phyloP scores from a whole-genome alignment of 2,329 filamentous ascomycete genomes.

The Cyphellophora attinorum region DNA sequence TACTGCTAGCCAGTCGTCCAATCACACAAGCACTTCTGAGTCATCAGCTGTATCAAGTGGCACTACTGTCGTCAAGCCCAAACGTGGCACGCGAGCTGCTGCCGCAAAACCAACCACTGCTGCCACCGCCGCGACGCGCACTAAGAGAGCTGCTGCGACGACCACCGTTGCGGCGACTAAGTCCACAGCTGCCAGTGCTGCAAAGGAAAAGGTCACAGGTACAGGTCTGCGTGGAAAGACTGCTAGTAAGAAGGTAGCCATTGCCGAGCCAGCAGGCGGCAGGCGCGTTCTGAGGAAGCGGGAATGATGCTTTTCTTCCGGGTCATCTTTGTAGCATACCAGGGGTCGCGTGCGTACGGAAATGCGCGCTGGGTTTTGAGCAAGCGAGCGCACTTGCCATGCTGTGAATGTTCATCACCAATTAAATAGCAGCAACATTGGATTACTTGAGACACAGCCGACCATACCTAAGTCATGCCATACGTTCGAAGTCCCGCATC shows the following conservation, averaged over 20 bases:
- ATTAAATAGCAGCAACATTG: no score
- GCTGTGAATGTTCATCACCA: no score
- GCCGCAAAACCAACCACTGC: slow-evolving; percentile 6
- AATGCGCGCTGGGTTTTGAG: no score
- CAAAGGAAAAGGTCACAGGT: slow-evolving; percentile 10
- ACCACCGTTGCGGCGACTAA: slow-evolving; percentile 2
- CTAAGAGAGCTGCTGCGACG: neutral
- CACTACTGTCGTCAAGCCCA: slow-evolving; percentile 16
- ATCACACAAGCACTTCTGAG: slow-evolving; percentile 12
- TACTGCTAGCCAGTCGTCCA: slow-evolving; percentile 13
- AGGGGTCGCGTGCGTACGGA: no score
- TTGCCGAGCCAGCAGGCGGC: slow-evolving; percentile 24
- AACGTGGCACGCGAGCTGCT: slow-evolving; percentile 9
- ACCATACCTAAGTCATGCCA: no score
- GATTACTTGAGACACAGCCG: no score
- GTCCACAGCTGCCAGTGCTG: slow-evolving; percentile 4
- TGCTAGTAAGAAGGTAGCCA: slow-evolving; percentile 25
- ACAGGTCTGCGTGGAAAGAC: slow-evolving; percentile 19
- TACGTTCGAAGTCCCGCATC: no score
- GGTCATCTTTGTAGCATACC: no score
- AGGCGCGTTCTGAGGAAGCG: slow-evolving; percentile 30
- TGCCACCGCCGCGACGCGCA: slow-evolving; percentile 2
- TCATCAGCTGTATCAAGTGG: slow-evolving; percentile 10
- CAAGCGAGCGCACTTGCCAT: no score
- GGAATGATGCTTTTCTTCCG: slow-evolving; percentile 1